Percentiles rank a stretch among this genome's conserved stretches.
Evolutionary conservation across 768 basidiomycete genomes (phyloP).

Genomic region (Lactarius sp.): DNA sequence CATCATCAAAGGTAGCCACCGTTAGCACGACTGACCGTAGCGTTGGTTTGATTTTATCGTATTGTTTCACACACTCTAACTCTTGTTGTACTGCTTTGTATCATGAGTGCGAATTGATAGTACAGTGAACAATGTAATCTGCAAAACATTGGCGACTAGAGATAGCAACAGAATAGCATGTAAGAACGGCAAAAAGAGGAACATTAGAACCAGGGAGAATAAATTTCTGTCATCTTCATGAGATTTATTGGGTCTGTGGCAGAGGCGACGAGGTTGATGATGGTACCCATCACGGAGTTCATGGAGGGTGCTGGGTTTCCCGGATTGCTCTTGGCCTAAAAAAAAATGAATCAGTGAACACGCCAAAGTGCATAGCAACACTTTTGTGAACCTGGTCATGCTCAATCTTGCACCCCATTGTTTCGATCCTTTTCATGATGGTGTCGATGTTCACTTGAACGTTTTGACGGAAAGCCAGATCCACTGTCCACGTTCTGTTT

Average conservation of each 20-base stretch:
- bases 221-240: constrained; percentile 80
- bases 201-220: constrained; percentile 76
- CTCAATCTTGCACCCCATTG: constrained; percentile 82
- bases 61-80: constrained; percentile 8
- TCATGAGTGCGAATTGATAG: constrained; percentile 16
- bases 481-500: constrained; percentile 52
- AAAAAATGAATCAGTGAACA: not conserved
- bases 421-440: constrained; percentile 75
- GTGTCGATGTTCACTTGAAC: constrained; percentile 58
- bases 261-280: constrained; percentile 74
- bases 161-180: constrained; percentile 6
- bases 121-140: constrained; percentile 11
- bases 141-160: constrained; percentile 19
- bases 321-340: constrained; percentile 31
- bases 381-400: constrained; percentile 60
- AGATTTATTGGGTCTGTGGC: constrained; percentile 86
- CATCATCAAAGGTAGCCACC: constrained; percentile 30
- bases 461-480: constrained; percentile 51
- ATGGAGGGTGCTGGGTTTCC: constrained; percentile 36
- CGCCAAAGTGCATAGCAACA: constrained; percentile 7
- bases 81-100: constrained; percentile 20
- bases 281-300: constrained; percentile 70
- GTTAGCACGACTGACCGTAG: not conserved
- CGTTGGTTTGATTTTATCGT: not conserved
- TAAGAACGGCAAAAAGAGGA: constrained; percentile 8